Evolutionary conservation across 805 yeast genomes (phyloP), one percentile per base, ranked within the genome.

Genomic region (Lipomyces yamanashiensis): DNA sequence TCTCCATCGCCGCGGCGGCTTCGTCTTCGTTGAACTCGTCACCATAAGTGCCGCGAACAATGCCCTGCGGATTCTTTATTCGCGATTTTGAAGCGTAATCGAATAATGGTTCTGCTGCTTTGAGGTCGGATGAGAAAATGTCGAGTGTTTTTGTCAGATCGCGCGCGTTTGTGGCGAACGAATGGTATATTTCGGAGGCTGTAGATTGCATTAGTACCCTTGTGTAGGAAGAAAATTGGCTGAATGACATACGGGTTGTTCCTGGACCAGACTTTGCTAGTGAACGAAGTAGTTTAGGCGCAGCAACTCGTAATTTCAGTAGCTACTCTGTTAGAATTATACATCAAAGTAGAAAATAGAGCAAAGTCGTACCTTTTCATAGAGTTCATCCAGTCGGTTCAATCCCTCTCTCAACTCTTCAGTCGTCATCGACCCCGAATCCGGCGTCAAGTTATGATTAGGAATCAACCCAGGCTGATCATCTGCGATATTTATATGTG

Each of bases 131-230:
- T n/a, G 54, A 7, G 41, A 61, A 61, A n/a, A 6, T 28, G 9
- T 56, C 64, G 10, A 61, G 51, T 43, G 53, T 41, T 12, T 21
- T 40, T 10, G 44, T 7, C 15, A 54, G n/a, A 12, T 28, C 48
- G 12, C 59, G 54, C 12, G 63, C 58, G 13, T 23, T 34, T 4
- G 54, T n/a, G 2, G 63, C 59, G 49, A 59, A 59, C 28, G 39
- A 12, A 34, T 45, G 39, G 51, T 54, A 59, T 12, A 59, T 41
- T 8, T 59, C 53, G 17, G 40, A 9, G n/a, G 58, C 59, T 59
- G 17, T 33, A 6, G n/a, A 9, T 7, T 10, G 12, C 2, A 15
- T 12, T n/a, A 28, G 45, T 34, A 23, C 43, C 43, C 1, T 13
- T 13, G 7, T 4, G 23, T 13, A n/a, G 44, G 21, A n/a, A 23